Evolutionary conservation across 1,139 yeast species (phyloP), one percentile per base, ranked within the genome.

Genomic region (Torulaspora globosa): DNA sequence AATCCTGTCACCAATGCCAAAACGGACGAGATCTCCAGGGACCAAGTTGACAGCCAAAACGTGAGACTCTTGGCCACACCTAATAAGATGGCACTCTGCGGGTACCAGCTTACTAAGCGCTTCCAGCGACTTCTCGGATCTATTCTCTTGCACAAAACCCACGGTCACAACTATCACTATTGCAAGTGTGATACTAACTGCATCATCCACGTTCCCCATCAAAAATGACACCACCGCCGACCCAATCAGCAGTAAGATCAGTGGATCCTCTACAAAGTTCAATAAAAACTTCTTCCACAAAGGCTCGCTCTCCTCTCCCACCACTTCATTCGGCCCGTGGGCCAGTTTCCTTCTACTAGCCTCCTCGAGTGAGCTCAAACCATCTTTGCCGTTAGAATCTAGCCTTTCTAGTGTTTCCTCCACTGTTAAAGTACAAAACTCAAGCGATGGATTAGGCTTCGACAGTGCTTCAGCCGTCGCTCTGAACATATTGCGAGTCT

Each of bases 161-260:
- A 90, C 97, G 0, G 92, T 78, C 6, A 89, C 96, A 32, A 90
- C 97, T 56, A 89, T 89, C 36, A 84, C 59, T 46, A 89, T 86
- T 6, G 97, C 97, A 52, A 88, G 72, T 0, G 94, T 81, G 59
- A 89, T 89, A 50, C 92, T 82, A 24, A 90, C 71, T 1, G 97
- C 95, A 65, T 90, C 97, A 64, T 90, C 96, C 32, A 82, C 79
- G 66, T 90, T 90, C 19, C 96, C 95, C 92, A 90, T 85, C 65
- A 85, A 68, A 58, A 90, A 83, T 54, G 92, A 82, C 31, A 90
- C 74, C 8, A 75, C 76, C 0, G 97, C 96, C 0, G 96, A 86
- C 0, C 92, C 97, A 38, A 88, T 84, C 60, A 90, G 73, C 48
- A 90, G 70, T 58, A 90, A 70, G 54, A 90, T 89, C 68, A 90